Base-by-base conservation (phyloP, 371 early-diverging fungal species). In the Vairimorpha apis region DNA sequence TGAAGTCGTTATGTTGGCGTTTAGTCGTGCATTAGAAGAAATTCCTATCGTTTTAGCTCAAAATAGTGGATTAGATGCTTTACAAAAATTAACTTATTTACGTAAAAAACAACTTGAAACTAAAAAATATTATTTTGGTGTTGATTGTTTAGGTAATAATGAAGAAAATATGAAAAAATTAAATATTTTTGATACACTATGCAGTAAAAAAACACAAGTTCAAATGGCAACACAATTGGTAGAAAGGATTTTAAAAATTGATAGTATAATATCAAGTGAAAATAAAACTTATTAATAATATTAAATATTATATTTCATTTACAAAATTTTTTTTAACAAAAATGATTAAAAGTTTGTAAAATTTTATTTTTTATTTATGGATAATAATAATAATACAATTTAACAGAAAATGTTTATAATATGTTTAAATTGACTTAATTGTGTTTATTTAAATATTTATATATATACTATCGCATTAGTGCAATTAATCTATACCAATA, bases 191-290 rank as follows among this genome's bases (percentile, higher is more conserved):
- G 99, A 98, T 82, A 93, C 97, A 32, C 86, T 96, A 73, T 92
- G 92, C 64, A 93, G 94, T 65, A 99, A 99, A 89, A 90, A 93
- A 58, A 94, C 94, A 79, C 97, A 97, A 85, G 90, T 91, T 82
- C 83, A 91, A 73, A 87, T 96, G 72, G 95, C 99, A 23, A 97
- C 96, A 51, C 97, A 99, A 86, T 86, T 98, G 32, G 99, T 95
- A 74, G 94, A 92, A 84, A 92, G 92, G 89, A 92, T 97, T 72
- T 71, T 88, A 12, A 87, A 87, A 70, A 84, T 85, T 71, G 84
- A 86, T 73, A 86, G 86, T 64, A 82, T 86, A 44, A 80, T 83
- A 71, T 29, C 51, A 44, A 59, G 8, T 16, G 59, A 41, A 16
- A 70, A 49, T 53, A 45, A n/a, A n/a, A n/a, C n/a, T n/a, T n/a